Evolutionary conservation across 1,284 basidiomycete species (phyloP).

Genomic region (Ustilago shanxiensis): DNA sequence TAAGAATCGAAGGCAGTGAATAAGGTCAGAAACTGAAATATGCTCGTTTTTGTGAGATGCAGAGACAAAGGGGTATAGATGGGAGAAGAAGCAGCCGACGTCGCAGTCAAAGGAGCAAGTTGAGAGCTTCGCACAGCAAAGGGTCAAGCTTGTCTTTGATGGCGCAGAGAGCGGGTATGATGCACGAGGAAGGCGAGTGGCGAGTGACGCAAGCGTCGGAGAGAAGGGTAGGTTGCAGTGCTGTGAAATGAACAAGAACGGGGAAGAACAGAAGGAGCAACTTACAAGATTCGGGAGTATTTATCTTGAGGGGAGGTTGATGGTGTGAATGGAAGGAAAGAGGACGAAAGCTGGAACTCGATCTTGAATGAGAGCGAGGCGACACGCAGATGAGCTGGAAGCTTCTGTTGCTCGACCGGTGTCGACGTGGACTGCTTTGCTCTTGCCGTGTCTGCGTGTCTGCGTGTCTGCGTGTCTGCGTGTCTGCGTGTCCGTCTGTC

Average conservation of each 20-base stretch:
- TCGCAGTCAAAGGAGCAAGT: neutral
- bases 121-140: conserved; percentile 17
- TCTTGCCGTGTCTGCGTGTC: no score
- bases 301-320: conserved; percentile 45
- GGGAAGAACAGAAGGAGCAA: neutral
- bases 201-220: neutral
- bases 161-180: conserved; percentile 15
- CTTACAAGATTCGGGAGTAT: conserved; percentile 45
- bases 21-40: conserved; percentile 7
- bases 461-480: neutral
- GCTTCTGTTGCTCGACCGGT: conserved; percentile 22
- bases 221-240: neutral
- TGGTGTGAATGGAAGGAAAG: conserved; percentile 18
- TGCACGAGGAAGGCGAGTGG: conserved; percentile 5
- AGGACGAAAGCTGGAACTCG: neutral
- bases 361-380: conserved; percentile 5
- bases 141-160: neutral
- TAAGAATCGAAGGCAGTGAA: neutral
- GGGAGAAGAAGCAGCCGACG: conserved; percentile 5
- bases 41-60: conserved; percentile 9
- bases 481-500: no score
- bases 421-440: conserved; percentile 34
- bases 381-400: conserved; percentile 44
- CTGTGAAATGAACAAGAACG: neutral
- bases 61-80: conserved; percentile 4